phyloP scores from a whole-genome alignment of 2,329 filamentous ascomycete genomes.

The Colletotrichum tropicale region DNA sequence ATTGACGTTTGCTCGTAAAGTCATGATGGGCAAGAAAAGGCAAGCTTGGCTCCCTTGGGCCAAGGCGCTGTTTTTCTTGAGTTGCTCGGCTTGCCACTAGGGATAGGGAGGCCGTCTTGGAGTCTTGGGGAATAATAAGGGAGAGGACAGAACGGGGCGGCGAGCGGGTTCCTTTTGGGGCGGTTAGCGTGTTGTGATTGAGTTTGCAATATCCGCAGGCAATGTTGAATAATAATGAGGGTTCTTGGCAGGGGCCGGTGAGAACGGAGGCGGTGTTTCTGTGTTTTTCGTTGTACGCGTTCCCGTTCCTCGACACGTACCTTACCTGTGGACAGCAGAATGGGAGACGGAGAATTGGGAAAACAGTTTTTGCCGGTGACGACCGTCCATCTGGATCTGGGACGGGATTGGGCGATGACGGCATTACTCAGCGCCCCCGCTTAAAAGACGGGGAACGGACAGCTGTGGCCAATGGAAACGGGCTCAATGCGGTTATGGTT shows the following conservation, averaged over 20 bases:
- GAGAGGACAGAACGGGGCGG: neutral
- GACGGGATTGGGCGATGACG: neutral
- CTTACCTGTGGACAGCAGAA: neutral
- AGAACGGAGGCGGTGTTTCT: neutral
- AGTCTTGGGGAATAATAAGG: neutral
- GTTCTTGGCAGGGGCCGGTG: slow-evolving; percentile 4
- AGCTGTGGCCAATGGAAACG: neutral
- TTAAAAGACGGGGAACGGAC: neutral
- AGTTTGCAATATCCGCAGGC: neutral
- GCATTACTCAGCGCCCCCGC: neutral
- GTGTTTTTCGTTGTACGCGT: neutral
- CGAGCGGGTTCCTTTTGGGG: neutral
- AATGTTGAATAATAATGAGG: neutral
- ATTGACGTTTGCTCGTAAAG: neutral
- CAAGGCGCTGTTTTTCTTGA: neutral
- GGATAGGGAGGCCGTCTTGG: neutral
- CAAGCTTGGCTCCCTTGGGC: neutral
- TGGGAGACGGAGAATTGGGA: neutral
- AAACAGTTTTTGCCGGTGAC: neutral
- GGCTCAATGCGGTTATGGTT: neutral
- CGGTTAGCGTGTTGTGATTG: neutral
- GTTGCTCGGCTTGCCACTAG: neutral
- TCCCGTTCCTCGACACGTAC: neutral
- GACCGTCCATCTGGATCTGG: too few species aligned
- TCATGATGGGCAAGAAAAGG: neutral